Base-by-base conservation (phyloP, 371 early-diverging fungal species). In the Mortierella sp. region DNA sequence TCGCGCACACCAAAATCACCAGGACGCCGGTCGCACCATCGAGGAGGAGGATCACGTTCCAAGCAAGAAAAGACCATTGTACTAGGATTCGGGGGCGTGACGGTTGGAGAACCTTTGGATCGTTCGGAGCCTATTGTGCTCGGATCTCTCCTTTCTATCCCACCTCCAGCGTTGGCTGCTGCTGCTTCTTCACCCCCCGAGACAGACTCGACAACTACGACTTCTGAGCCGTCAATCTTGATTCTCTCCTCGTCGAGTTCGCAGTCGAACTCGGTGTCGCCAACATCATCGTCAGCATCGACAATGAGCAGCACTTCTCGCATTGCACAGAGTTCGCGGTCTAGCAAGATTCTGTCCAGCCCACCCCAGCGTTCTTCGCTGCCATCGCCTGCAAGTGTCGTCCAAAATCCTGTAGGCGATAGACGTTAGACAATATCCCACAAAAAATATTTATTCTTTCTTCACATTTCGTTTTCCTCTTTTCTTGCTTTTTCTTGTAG, bases 1-100 rank as follows among this genome's bases (percentile, higher is more conserved):
- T 45, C 73, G 22, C 79, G 79, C 13, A 65, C 64, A 40, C 76
- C 72, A 31, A 58, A 66, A 66, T 80, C 80, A 3, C 80, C 80
- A 41, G 76, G 80, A 29, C 76, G 80, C 44, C 73, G 76, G 43
- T 66, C 79, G 40, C 70, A 72, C 48, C 61, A 64, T 19, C 77
- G 43, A 45, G 68, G 71, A 22, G 10, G 63, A 22, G 61, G 43
- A 34, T 45, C 70, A 43, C 48, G 53, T 45, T 22, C 47, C n/a
- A 69, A 77, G 26, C 45, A 67, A 22, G 61, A 71, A 48, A 71
- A 66, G 61, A 70, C 76, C 5, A 47, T 63, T 50, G 22, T 31
- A 16, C 24, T 55, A 2, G 44, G 55, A 8, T 37, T 11, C 34
- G 40, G 61, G 19, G 68, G 45, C 11, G 45, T 40, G 29, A 29